phyloP scores from a whole-genome alignment of 108 stramenopile species.

The Conticribra guillardii region DNA sequence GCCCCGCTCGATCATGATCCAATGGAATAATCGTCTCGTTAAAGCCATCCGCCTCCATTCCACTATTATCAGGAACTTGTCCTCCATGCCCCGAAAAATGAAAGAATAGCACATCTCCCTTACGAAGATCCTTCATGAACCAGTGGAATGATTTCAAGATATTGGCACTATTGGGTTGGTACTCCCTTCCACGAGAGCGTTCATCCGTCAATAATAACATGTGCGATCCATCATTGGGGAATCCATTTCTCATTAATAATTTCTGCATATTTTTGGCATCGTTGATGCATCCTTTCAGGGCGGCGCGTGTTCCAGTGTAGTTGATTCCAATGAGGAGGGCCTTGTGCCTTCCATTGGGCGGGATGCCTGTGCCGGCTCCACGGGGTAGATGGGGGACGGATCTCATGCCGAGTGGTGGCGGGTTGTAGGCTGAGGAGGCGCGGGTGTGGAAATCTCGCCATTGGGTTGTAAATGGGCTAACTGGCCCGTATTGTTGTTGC shows the following conservation, averaged over 20 bases:
- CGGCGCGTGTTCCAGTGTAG: conserved; percentile 66
- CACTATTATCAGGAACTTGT: conserved; percentile 60
- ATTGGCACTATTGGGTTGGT: conserved; percentile 47
- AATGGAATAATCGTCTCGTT: conserved; percentile 89
- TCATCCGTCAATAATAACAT: conserved; percentile 67
- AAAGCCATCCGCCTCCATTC: conserved; percentile 76
- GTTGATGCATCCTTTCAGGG: conserved; percentile 70
- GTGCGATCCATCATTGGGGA: conserved; percentile 48
- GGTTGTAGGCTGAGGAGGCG: conserved; percentile 33
- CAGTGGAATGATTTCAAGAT: conserved; percentile 59
- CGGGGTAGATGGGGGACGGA: conserved; percentile 25
- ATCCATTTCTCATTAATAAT: conserved; percentile 36
- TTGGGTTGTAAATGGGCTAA: conserved; percentile 11
- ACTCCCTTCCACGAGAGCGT: conserved; percentile 27
- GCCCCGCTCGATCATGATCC: conserved; percentile 70
- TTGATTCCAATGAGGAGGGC: conserved; percentile 66
- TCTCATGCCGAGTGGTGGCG: conserved; percentile 33
- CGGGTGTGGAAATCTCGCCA: conserved; percentile 32
- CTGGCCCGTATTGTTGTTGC: conserved; percentile 1
- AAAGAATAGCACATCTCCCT: conserved; percentile 49
- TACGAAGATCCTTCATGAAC: conserved; percentile 43
- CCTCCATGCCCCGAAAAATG: conserved; percentile 76
- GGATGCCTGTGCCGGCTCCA: conserved; percentile 12
- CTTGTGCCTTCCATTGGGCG: conserved; percentile 48
- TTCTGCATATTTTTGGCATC: conserved; percentile 67